Base-by-base conservation (phyloP, 2,329 filamentous ascomycete species). In the Fusarium pininemorale region DNA sequence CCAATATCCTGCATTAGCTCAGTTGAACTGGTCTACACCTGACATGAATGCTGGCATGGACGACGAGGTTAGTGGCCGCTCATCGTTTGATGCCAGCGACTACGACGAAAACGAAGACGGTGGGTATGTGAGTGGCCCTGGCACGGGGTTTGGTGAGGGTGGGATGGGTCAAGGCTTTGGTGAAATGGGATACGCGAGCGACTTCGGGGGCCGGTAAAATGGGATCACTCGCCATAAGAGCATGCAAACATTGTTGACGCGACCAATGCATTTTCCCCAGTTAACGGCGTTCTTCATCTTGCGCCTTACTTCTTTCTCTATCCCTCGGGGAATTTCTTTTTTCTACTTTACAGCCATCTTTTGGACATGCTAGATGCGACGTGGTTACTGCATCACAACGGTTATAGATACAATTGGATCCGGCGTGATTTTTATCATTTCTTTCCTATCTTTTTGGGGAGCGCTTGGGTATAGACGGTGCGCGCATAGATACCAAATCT, bases 1-100 rank as follows among this genome's bases (percentile, higher is more conserved):
- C 24, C 96, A 98, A 79, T 98, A 98, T 82, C 96, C 96, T 18
- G 95, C 94, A 8, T 85, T 99, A n/a, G 95, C 95, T 30, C 93
- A 92, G 61, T 89, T 98, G 80, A 95, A 96, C 79, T 98, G 96
- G 95, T 88, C 89, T 24, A 81, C 83, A 16, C 80, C 82, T 26
- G 89, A 92, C 60, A 89, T 97, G 80, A 89, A 91, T 47, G 88
- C 92, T n/a, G 90, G 90, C 24, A 87, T 91, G 66, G 92, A 95
- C 45, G 93, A 94, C 56, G 93, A 94, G 70, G 83, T 93, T n/a
- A 94, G 92, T 77, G 93, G 93, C 0, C 88, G 92, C 59, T 94
- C 93, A 73, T 95, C 92, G 73, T 96, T 96, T 77, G 94, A 97
- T 79, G 92, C 91, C 2, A 94, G 92, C 65, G 93, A 95, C 79